These are phyloP conservation scores for Trypanosoma vivax DNA, from an alignment of 208 protist genomes.

Conservation along the genomic window DNA sequence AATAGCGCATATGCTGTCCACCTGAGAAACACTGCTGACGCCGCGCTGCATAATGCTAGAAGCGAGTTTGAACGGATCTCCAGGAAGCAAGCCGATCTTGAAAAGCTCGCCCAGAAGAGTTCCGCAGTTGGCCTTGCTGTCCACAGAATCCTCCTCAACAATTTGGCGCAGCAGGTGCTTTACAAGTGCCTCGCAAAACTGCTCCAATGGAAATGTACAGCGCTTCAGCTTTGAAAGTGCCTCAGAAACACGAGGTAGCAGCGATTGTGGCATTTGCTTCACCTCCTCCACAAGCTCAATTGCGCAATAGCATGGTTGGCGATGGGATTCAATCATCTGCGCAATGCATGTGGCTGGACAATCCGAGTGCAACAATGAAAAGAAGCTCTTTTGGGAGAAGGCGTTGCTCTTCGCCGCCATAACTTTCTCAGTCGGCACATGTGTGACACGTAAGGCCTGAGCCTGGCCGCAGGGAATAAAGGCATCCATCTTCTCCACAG, in stretches of 20 bases:
- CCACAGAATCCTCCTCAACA: slow-evolving; percentile 24
- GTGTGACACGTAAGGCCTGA: slow-evolving; percentile 43
- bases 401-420: slow-evolving; percentile 24
- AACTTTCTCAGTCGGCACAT: slow-evolving; percentile 46
- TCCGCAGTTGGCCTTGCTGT: slow-evolving; percentile 45
- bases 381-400: slow-evolving; percentile 9
- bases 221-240: slow-evolving; percentile 26
- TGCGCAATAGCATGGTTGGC: slow-evolving; percentile 18
- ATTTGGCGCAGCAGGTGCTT: slow-evolving; percentile 44
- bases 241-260: slow-evolving; percentile 34
- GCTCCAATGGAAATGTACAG: slow-evolving; percentile 20
- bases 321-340: slow-evolving; percentile 13
- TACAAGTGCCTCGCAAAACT: slow-evolving; percentile 61
- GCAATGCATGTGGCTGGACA: slow-evolving; percentile 22
- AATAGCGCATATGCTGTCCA: slow-evolving; percentile 71
- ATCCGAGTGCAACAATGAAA: slow-evolving; percentile 19
- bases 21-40: slow-evolving; percentile 28
- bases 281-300: slow-evolving; percentile 47
- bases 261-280: slow-evolving; percentile 25
- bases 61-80: slow-evolving; percentile 73
- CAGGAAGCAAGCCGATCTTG: slow-evolving; percentile 33
- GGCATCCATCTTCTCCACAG: slow-evolving; percentile 71
- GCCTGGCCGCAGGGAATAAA: slow-evolving; percentile 74
- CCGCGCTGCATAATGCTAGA: slow-evolving; percentile 52
- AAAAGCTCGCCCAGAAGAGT: slow-evolving; percentile 54